Percentiles rank a stretch among this genome's conserved stretches.
phyloP scores from a whole-genome alignment of 164 flowering plant species.

The Berberis vulgaris region DNA sequence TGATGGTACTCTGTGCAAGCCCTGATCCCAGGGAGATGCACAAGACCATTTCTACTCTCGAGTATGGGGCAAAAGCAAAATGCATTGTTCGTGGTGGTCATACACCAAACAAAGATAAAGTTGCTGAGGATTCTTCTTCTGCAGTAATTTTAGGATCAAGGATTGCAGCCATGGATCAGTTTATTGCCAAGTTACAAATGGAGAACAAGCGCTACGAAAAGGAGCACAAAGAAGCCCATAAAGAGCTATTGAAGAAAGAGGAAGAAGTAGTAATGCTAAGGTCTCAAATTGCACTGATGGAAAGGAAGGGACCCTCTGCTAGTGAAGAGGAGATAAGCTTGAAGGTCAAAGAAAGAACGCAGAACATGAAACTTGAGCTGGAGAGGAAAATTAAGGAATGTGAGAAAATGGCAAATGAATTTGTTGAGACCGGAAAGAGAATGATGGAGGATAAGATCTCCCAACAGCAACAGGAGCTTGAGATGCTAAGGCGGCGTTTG shows the following conservation, averaged over 20 bases:
- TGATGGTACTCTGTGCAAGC: constrained; percentile 92
- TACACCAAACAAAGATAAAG: constrained; percentile 63
- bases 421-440: constrained; percentile 63
- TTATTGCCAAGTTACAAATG: constrained; percentile 70
- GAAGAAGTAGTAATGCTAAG: constrained; percentile 60
- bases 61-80: constrained; percentile 97
- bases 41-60: constrained; percentile 84
- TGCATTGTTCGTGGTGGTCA: constrained; percentile 90
- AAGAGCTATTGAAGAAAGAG: constrained; percentile 63
- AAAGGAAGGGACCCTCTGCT: constrained; percentile 22
- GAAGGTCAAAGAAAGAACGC: constrained; percentile 67
- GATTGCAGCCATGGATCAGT: constrained; percentile 90
- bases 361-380: constrained; percentile 42
- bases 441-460: constrained; percentile 80
- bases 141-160: constrained; percentile 61
- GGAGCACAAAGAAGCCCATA: constrained; percentile 67
- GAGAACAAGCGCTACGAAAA: constrained; percentile 79
- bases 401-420: constrained; percentile 60
- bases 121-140: constrained; percentile 58
- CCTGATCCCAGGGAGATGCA: constrained; percentile 95
- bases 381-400: constrained; percentile 70
- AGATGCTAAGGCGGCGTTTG: constrained; percentile 57
- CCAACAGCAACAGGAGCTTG: constrained; percentile 77
- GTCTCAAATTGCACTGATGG: constrained; percentile 38
- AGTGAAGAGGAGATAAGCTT: constrained; percentile 67